These are phyloP conservation scores for Ophiostoma quercus DNA, from an alignment of 2,329 filamentous ascomycete species.

Conservation along the genomic window DNA sequence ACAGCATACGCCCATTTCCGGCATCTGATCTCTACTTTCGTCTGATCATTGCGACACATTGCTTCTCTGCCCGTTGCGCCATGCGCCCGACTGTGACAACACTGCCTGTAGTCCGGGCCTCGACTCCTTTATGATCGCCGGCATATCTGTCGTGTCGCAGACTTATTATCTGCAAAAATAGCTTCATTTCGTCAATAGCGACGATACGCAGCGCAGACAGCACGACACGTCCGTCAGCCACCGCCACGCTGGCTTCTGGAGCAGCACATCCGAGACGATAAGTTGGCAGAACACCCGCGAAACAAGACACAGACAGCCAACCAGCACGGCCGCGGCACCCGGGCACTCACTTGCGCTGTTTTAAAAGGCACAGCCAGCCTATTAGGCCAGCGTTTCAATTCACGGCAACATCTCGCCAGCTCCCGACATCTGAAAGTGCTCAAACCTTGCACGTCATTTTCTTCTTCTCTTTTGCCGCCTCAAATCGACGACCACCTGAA, in stretches of 20 bases:
- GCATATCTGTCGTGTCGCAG: neutral
- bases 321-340: neutral
- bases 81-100: conserved; percentile 26
- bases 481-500: neutral
- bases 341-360: neutral
- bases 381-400: neutral
- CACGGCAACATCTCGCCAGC: neutral
- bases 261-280: neutral
- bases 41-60: neutral
- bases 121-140: conserved; percentile 14
- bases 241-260: neutral
- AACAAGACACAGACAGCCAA: neutral
- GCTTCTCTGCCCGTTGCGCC: conserved; percentile 16
- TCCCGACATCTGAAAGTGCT: neutral
- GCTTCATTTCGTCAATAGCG: neutral
- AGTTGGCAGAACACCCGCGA: neutral
- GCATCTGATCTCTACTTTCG: conserved; percentile 9
- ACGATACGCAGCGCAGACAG: neutral
- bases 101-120: conserved; percentile 19
- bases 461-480: neutral
- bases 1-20: neutral
- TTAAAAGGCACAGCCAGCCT: neutral
- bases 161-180: neutral
- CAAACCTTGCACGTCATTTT: neutral
- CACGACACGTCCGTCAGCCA: neutral